Evolutionary conservation across 2,329 filamentous ascomycete species (phyloP), one percentile per base, ranked within the genome.

Genomic region (Emericellopsis atlantica): DNA sequence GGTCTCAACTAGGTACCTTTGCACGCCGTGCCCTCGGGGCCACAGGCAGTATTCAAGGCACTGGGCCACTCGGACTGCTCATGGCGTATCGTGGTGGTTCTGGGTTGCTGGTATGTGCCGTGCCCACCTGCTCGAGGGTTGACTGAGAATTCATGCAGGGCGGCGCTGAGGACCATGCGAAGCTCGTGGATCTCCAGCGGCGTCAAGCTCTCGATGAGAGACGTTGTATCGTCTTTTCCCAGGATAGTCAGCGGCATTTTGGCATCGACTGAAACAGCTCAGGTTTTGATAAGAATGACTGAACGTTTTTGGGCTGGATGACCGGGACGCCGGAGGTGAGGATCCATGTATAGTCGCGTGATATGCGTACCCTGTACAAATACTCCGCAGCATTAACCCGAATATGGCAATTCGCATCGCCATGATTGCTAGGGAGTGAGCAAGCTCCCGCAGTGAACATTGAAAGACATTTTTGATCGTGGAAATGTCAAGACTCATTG

Each of bases 31-130:
- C 74, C 76, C 7, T 62, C 57, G 0, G 74, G 72, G 44, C 77
- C 77, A 21, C 71, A 76, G 2, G 81, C 81, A 1, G 83, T 83
- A 79, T 87, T 86, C 54, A 86, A 87, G 18, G 87, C 61, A 2
- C 79, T 84, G 15, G 75, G 80, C 24, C 69, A 65, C 33, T 67
- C 68, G 14, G 69, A 72, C 1, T 55, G 56, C 2, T 60, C 53
- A 22, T 70, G 71, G 33, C 67, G 55, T 7, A 76, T 64, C 1
- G 66, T 59, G 9, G 66, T 66, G 26, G 74, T 65, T 42, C 67
- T 62, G 6, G 76, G 77, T 49, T 80, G 74, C 47, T 79, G 68
- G 42, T 72, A 66, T 4, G 69, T 51, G 31, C 60, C 62, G 32
- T 59, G 57, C 29, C 63, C 56, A 22, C 61, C 55, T 14, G 57